Evolutionary conservation across 129 eudicot species (phyloP), one percentile per base, ranked within the genome.

Genomic region (Escallonia herrerae): DNA sequence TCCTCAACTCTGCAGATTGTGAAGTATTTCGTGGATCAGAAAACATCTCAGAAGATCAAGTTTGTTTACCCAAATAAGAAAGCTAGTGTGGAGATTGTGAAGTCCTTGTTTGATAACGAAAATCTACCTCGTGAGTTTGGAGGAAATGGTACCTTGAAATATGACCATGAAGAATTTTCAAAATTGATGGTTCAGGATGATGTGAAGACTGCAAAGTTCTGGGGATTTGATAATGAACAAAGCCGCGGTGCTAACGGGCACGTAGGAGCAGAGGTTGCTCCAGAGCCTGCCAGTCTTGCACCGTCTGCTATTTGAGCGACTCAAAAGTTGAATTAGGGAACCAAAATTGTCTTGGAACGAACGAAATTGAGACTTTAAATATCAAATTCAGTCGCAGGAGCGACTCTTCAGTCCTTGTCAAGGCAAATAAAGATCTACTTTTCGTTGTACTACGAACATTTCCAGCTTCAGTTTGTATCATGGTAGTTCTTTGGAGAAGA

Each of bases 121-220:
- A 89, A 89, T 79, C 96, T 89, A 14, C 96, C 96, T 2, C 83
- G 73, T 1, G 96, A 89, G 69, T 83, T 89, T 76, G 96, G 96
- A 11, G 96, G 96, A 48, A 85, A 65, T 66, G 83, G 94, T 9
- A 85, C 79, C 7, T 62, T 89, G 83, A 72, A 63, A 15, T 89
- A 89, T 14, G 95, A 89, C 57, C 96, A 85, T 50, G 87, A 82
- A 72, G 96, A 89, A 43, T 89, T 85, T 61, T 83, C 94, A 0
- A 83, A 78, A 66, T 83, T 78, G 64, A 89, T 89, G 96, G 76
- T 78, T 8, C 46, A 80, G 67, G 96, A 89, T 62, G 96, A 89
- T 62, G 70, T 74, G 40, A 89, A 85, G 77, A 64, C 80, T 6
- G 84, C 90, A 3, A 85, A 79, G 61, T 71, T 67, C 12, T 89